Conservation (phyloP, 768 basidiomycete species). For the Lepiota brunneoincarnata region DNA sequence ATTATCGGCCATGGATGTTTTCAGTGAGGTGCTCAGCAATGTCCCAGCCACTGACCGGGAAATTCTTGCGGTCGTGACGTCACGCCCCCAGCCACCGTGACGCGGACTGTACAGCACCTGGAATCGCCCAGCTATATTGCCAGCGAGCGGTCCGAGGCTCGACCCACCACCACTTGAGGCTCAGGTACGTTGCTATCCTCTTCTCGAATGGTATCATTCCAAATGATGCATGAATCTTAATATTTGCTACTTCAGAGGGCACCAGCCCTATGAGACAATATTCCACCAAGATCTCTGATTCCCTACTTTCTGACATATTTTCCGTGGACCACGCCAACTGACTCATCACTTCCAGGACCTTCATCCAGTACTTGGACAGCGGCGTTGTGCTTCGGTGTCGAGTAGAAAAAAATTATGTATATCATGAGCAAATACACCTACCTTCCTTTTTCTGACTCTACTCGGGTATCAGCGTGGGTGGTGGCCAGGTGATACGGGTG, state of each 20-base stretch:
- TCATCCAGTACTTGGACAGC: neutral
- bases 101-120: conserved; percentile 55
- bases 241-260: conserved; percentile 93
- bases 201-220: conserved; percentile 8
- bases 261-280: conserved; percentile 63
- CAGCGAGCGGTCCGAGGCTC: conserved; percentile 12
- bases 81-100: conserved; percentile 63
- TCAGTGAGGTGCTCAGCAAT: conserved; percentile 25
- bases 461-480: neutral
- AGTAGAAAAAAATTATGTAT: neutral
- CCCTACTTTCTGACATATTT: conserved; percentile 15
- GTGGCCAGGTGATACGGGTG: no score
- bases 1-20: conserved; percentile 70
- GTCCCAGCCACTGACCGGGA: conserved; percentile 28
- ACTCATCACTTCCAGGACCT: neutral
- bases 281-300: conserved; percentile 81
- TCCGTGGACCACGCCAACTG: neutral
- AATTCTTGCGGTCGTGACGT: conserved; percentile 23
- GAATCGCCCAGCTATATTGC: conserved; percentile 21
- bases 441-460: neutral
- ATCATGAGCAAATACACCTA: neutral
- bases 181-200: neutral
- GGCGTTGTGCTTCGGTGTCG: no score
- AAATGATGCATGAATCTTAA: conserved; percentile 41
- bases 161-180: neutral